Conservation (phyloP, 495 filamentous ascomycete species). For the Coniosporium apollinis region DNA sequence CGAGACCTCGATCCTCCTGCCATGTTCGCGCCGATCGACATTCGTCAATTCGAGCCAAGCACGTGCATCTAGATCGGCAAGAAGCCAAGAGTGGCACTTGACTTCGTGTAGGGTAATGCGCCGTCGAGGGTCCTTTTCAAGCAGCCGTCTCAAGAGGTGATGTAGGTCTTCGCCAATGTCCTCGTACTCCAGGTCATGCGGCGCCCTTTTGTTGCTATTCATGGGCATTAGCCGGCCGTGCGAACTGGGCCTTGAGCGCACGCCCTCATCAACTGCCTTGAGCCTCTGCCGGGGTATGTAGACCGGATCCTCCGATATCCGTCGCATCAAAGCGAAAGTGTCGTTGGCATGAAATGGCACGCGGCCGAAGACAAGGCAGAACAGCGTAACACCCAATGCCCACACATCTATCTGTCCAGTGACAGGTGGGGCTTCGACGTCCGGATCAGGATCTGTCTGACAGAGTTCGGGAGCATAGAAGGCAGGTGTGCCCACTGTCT, state of each 20-base stretch:
- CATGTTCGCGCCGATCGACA: conserved; percentile 59
- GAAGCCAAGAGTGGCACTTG: conserved; percentile 91
- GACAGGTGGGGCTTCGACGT: conserved; percentile 36
- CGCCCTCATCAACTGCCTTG: conserved; percentile 50
- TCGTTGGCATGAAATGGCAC: conserved; percentile 84
- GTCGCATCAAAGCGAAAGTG: conserved; percentile 76
- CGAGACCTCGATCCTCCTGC: conserved; percentile 84
- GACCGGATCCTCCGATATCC: conserved; percentile 77
- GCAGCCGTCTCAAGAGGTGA: conserved; percentile 64
- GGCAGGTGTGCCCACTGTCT: conserved; percentile 92
- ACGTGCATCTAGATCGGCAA: conserved; percentile 49
- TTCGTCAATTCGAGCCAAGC: conserved; percentile 88
- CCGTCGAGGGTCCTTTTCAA: conserved; percentile 76
- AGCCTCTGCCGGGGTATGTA: conserved; percentile 73
- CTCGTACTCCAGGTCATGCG: conserved; percentile 67
- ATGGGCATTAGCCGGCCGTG: conserved; percentile 15
- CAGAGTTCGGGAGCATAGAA: conserved; percentile 99
- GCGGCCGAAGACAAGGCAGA: conserved; percentile 84
- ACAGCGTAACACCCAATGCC: conserved; percentile 91
- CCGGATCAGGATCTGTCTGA: conserved; percentile 54
- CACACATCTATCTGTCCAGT: conserved; percentile 81
- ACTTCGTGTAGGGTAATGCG: conserved; percentile 83
- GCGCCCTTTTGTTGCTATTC: conserved; percentile 36
- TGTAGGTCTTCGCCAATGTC: conserved; percentile 65
- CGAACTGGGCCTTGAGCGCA: conserved; percentile 19